A percentile compares a stretch with the other conserved stretches of the same genome.
Conservation (phyloP, 2,329 filamentous ascomycete genomes). For the Alternaria postmessia region DNA sequence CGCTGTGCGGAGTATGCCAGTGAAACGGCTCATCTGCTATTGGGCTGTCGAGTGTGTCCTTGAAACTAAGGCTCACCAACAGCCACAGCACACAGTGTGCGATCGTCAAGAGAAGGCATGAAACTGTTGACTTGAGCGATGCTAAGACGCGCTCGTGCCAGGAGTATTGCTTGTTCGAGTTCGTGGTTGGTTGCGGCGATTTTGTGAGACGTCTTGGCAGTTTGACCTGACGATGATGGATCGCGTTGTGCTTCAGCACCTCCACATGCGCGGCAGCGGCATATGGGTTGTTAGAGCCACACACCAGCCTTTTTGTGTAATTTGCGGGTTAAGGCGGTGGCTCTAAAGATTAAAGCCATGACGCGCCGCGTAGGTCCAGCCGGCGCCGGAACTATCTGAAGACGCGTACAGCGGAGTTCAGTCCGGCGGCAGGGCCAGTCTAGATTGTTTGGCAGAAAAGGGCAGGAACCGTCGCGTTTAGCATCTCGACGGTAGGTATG, state of each 20-base stretch:
- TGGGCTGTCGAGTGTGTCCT: conserved; percentile 28
- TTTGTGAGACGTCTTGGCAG: conserved; percentile 40
- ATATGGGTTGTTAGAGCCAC: conserved; percentile 9
- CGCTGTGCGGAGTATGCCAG: conserved; percentile 9
- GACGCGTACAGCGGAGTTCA: not conserved
- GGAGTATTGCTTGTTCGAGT: conserved; percentile 9
- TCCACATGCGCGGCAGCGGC: conserved; percentile 5
- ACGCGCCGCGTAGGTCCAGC: not conserved
- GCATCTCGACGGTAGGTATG: not conserved
- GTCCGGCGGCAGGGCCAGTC: not conserved
- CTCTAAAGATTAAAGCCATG: conserved; percentile 1
- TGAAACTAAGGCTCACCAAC: conserved; percentile 33
- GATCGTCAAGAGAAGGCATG: conserved; percentile 17
- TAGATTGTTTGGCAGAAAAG: not conserved
- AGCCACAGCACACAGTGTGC: conserved; percentile 21
- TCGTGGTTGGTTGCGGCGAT: conserved; percentile 27
- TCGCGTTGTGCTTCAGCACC: conserved; percentile 34
- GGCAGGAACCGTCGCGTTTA: not conserved
- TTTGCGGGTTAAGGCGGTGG: conserved; percentile 2
- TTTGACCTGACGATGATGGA: conserved; percentile 33
- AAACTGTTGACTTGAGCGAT: conserved; percentile 1
- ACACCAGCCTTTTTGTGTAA: not conserved
- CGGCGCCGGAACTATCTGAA: not conserved
- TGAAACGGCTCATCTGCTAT: conserved; percentile 26
- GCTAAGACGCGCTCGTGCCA: conserved; percentile 6